Conservation (phyloP, 768 basidiomycete genomes). For the Pulveroboletus sp. region DNA sequence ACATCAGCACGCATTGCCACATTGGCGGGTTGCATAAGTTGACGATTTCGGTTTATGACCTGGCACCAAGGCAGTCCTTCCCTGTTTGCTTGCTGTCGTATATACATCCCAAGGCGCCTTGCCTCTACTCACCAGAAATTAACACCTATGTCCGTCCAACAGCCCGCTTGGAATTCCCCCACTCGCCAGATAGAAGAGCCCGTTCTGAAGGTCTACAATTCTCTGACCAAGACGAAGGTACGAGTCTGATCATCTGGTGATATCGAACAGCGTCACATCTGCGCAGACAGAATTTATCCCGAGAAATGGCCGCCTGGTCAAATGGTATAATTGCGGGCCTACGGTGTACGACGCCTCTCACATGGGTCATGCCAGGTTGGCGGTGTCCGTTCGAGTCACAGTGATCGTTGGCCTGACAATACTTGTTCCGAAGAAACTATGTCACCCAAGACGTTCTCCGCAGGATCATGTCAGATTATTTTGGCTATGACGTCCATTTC, state of each 20-base stretch:
- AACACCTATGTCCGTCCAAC: conserved; percentile 51
- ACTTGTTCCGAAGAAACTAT: conserved; percentile 72
- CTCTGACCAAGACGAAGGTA: conserved; percentile 88
- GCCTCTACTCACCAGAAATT: conserved; percentile 3
- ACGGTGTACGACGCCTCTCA: conserved; percentile 98
- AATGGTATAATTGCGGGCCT: conserved; percentile 99
- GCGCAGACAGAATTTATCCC: conserved; percentile 74
- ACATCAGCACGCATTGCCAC: no score
- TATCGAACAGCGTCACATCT: conserved; percentile 2
- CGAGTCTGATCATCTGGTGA: conserved; percentile 20
- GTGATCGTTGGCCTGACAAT: neutral
- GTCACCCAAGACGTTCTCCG: conserved; percentile 27
- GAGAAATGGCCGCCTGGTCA: conserved; percentile 65
- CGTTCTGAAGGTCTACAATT: conserved; percentile 78
- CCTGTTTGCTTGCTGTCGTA: conserved; percentile 5
- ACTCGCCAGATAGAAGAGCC: conserved; percentile 41
- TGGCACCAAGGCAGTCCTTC: conserved; percentile 16
- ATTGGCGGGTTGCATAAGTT: no score
- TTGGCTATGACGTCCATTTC: conserved; percentile 96
- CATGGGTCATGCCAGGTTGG: conserved; percentile 95
- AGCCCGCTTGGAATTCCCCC: conserved; percentile 51
- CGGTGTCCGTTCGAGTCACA: neutral
- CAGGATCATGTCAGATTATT: conserved; percentile 92
- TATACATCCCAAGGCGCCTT: conserved; percentile 2
- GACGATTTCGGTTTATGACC: conserved; percentile 18